A percentile compares a stretch with the other conserved stretches of the same genome.
Evolutionary conservation across 495 filamentous ascomycete genomes (phyloP).

Genomic region (Pseudotulostoma volvatum): DNA sequence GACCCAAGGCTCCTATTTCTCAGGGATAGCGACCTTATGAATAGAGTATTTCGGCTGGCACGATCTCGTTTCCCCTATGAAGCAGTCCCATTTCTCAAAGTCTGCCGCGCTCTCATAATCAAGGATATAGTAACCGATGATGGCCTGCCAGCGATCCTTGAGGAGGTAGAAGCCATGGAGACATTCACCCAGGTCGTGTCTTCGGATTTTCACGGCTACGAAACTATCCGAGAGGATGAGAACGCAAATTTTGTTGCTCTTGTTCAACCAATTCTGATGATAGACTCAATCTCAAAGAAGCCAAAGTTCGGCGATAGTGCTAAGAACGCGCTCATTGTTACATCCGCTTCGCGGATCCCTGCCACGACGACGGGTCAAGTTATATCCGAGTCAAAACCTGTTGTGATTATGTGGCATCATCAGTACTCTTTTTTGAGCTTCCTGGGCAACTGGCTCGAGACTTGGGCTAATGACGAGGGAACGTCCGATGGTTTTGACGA

Average conservation of each 20-base stretch:
- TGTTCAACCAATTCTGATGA: slow-evolving; percentile 25
- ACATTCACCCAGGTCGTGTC: slow-evolving; percentile 61
- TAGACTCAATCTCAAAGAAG: slow-evolving; percentile 12
- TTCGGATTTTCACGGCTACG: slow-evolving; percentile 47
- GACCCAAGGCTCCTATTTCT: slow-evolving; percentile 37
- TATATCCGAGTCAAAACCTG: slow-evolving; percentile 46
- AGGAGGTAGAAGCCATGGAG: slow-evolving; percentile 43
- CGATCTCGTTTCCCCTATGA: slow-evolving; percentile 75
- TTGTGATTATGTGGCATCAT: slow-evolving; percentile 51
- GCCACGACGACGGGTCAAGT: slow-evolving; percentile 54
- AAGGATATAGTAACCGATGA: slow-evolving; percentile 29
- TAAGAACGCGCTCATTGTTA: slow-evolving; percentile 23
- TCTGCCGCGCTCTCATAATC: slow-evolving; percentile 38
- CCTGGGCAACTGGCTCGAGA: slow-evolving; percentile 57
- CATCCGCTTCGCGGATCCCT: slow-evolving; percentile 31
- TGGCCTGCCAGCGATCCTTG: slow-evolving; percentile 31
- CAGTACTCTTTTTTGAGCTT: slow-evolving; percentile 63
- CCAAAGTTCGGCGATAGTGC: slow-evolving; percentile 7
- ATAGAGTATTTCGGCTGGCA: slow-evolving; percentile 41
- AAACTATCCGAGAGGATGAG: slow-evolving; percentile 66
- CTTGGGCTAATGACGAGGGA: slow-evolving; percentile 27
- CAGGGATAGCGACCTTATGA: slow-evolving; percentile 37
- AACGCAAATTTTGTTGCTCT: slow-evolving; percentile 48
- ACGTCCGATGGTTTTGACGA: slow-evolving; percentile 20
- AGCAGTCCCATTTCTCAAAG: slow-evolving; percentile 56